Base-by-base conservation (phyloP, 106 monocot species). In the Ottelia alismoides region DNA sequence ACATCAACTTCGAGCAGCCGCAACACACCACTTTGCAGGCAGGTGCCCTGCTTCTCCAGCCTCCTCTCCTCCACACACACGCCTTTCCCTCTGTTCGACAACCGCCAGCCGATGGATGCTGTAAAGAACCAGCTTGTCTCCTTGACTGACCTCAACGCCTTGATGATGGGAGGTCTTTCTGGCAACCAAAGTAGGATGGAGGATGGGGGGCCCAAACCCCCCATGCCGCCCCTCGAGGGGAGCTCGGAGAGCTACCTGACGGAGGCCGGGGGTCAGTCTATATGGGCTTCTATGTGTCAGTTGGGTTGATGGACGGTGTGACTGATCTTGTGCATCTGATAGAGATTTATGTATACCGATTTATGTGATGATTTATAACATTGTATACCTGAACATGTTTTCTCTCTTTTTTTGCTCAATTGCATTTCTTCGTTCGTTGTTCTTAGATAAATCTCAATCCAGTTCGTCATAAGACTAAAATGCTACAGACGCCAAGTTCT, bases 1-100 rank as follows among this genome's bases (percentile, higher is more conserved):
- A 74, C 64, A 61, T 61, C 52, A 43, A 51, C 60, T 72, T 65
- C 21, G 50, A 66, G 20, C 63, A 73, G 30, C 58, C 45, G 2
- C 61, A 49, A n/a, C 2, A 47, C 29, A 40, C 62, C 51, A 28
- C 45, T 46, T 5, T 22, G 22, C 17, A 32, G 77, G 77, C 87
- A 87, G 51, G 87, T 87, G 92, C 83, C 87, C 82, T 92, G 83
- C 92, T 92, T 92, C 92, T 87, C 92, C 92, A 83, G 40, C 56
- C 52, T 62, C 31, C 32, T 26, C 56, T 2, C 20, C 23, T 23
- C 63, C 19, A 22, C n/a, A 3, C 60, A 45, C 22, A 44, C 28
- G 18, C 63, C 52, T 6, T 48, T 54, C 18, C 45, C 46, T 20
- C n/a, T 28, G 30, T 19, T 22, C 19, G 28, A 28, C 1, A 46